These are phyloP conservation scores for Aaosphaeria arxii DNA, from an alignment of 2,329 filamentous ascomycete genomes.

Conservation along the genomic window DNA sequence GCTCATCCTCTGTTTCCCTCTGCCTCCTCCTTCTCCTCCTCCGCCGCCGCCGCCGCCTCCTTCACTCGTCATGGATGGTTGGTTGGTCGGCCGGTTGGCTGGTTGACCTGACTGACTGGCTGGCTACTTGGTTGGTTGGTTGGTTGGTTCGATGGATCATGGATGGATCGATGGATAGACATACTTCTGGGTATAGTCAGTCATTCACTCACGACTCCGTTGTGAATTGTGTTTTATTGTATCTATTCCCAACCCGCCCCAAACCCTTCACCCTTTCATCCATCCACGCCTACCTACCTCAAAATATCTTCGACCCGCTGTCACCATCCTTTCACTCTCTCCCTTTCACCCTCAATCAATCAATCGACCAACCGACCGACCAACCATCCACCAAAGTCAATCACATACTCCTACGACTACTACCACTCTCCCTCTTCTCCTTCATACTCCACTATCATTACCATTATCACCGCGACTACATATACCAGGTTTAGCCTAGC, in stretches of 20 bases:
- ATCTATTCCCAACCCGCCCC: slow-evolving; percentile 39
- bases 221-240: slow-evolving; percentile 41
- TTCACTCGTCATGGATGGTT: too few species aligned
- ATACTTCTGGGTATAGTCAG: slow-evolving; percentile 8
- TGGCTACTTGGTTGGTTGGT: too few species aligned
- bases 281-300: neutral
- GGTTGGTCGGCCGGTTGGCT: too few species aligned
- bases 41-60: too few species aligned
- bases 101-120: too few species aligned
- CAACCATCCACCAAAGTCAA: too few species aligned
- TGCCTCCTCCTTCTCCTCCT: neutral
- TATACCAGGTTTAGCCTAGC: too few species aligned
- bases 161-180: neutral
- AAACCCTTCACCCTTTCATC: slow-evolving; percentile 18
- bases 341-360: neutral
- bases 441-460: neutral
- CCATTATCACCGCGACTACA: too few species aligned
- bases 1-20: neutral
- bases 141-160: too few species aligned
- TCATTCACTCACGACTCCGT: slow-evolving; percentile 11
- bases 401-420: neutral
- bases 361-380: too few species aligned
- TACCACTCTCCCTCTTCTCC: neutral
- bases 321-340: neutral
- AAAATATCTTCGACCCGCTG: neutral